phyloP scores from a whole-genome alignment of 2,329 filamentous ascomycete genomes.

The Plenodomus lindquistii region DNA sequence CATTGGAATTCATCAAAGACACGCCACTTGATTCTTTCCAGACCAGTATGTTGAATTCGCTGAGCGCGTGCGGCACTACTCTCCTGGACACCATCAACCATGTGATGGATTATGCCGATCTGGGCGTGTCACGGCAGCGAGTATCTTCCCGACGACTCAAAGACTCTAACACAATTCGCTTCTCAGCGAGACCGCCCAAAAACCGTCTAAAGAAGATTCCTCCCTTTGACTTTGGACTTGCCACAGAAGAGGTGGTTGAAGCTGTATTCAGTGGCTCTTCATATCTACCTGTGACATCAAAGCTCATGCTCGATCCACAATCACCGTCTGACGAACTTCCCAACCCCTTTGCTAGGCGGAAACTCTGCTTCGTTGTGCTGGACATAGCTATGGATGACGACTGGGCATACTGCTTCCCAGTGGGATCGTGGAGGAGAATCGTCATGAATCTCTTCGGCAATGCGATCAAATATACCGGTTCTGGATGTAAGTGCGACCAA shows the following conservation, averaged over 20 bases:
- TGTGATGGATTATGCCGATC: slow-evolving; percentile 36
- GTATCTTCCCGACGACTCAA: slow-evolving; percentile 41
- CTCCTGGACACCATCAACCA: slow-evolving; percentile 52
- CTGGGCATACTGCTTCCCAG: slow-evolving; percentile 51
- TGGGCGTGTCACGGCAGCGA: slow-evolving; percentile 37
- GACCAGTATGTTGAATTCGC: slow-evolving; percentile 52
- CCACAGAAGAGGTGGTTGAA: slow-evolving; percentile 29
- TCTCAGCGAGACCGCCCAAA: slow-evolving; percentile 38
- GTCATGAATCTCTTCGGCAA: slow-evolving; percentile 46
- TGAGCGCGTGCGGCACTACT: slow-evolving; percentile 51
- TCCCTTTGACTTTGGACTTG: slow-evolving; percentile 25
- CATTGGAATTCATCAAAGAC: slow-evolving; percentile 55
- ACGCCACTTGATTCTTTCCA: slow-evolving; percentile 47
- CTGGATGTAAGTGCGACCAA: slow-evolving; percentile 28
- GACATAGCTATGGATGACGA: slow-evolving; percentile 28
- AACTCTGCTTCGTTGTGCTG: slow-evolving; percentile 31
- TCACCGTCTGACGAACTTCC: slow-evolving; percentile 7
- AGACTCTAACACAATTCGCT: slow-evolving; percentile 27
- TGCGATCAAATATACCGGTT: slow-evolving; percentile 40
- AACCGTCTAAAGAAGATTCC: slow-evolving; percentile 15
- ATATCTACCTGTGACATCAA: slow-evolving; percentile 19
- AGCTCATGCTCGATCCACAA: slow-evolving; percentile 6
- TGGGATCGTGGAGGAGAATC: slow-evolving; percentile 40
- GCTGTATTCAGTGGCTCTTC: slow-evolving; percentile 42
- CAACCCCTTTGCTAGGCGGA: slow-evolving; percentile 9